phyloP scores from a whole-genome alignment of 805 yeast genomes.

The Lachancea sp. region DNA sequence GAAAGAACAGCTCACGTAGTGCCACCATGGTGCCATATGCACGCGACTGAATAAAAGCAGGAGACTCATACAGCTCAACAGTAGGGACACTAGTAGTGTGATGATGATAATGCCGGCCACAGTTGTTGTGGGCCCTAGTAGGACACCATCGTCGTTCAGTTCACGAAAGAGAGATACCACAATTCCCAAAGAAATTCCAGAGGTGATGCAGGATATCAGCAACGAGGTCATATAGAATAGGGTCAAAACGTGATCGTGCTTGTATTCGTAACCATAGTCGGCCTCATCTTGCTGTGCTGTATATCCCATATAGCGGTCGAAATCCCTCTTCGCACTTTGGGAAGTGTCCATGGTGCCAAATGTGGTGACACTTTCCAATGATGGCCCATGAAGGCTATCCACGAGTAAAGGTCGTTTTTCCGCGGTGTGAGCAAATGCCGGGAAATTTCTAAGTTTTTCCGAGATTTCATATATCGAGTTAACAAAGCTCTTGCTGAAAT shows the following conservation, averaged over 20 bases:
- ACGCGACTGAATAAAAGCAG: slow-evolving; percentile 28
- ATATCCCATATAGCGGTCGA: slow-evolving; percentile 15
- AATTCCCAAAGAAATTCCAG: slow-evolving; percentile 25
- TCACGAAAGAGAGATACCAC: slow-evolving; percentile 22
- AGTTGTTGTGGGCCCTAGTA: slow-evolving; percentile 15
- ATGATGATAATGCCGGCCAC: slow-evolving; percentile 17
- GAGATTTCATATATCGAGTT: slow-evolving; percentile 17
- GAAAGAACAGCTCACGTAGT: slow-evolving; percentile 23
- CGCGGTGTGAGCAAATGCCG: neutral
- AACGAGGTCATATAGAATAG: slow-evolving; percentile 25
- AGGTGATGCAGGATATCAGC: slow-evolving; percentile 22
- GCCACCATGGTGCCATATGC: slow-evolving; percentile 30
- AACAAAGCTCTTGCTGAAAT: slow-evolving; percentile 21
- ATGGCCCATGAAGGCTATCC: slow-evolving; percentile 1
- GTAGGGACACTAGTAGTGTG: slow-evolving; percentile 22
- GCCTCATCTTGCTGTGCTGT: slow-evolving; percentile 19
- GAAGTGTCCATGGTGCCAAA: slow-evolving; percentile 4
- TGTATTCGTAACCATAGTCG: slow-evolving; percentile 24
- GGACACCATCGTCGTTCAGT: slow-evolving; percentile 17
- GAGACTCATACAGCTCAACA: slow-evolving; percentile 20
- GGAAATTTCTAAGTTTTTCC: slow-evolving; percentile 13
- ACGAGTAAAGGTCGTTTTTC: slow-evolving; percentile 5
- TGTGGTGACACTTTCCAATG: slow-evolving; percentile 5
- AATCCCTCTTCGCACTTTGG: slow-evolving; percentile 12
- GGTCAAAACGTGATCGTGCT: slow-evolving; percentile 30